Evolutionary conservation across 371 early-diverging fungal genomes (phyloP).

Genomic region (Zychaea mexicana): DNA sequence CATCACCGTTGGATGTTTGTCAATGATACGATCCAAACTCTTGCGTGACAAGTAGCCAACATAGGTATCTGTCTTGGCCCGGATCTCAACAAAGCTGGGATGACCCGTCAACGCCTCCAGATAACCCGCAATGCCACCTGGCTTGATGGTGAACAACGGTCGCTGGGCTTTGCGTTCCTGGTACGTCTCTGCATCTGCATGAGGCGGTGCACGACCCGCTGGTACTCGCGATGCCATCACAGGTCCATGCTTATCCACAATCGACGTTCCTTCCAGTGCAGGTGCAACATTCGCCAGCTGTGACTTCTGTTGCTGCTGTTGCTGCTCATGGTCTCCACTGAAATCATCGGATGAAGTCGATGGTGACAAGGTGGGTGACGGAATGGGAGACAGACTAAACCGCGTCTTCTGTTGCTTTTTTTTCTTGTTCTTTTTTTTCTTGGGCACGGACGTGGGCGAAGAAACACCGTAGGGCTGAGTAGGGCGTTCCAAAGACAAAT

Average conservation of each 20-base stretch:
- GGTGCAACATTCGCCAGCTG: not conserved
- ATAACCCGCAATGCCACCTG: conserved; percentile 93
- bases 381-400: conserved; percentile 5
- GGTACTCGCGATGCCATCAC: conserved; percentile 40
- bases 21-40: conserved; percentile 81
- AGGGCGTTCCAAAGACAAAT: conserved; percentile 25
- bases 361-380: conserved; percentile 9
- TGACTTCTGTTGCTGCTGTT: not conserved
- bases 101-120: conserved; percentile 89
- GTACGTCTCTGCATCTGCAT: conserved; percentile 12
- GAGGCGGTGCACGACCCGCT: conserved; percentile 29
- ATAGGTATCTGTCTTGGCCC: conserved; percentile 79
- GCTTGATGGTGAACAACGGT: conserved; percentile 71
- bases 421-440: not conserved
- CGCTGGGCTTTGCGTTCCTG: conserved; percentile 27
- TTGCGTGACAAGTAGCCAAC: conserved; percentile 87
- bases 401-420: not conserved
- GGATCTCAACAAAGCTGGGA: conserved; percentile 83
- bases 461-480: not conserved
- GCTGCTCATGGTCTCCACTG: not conserved
- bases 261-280: not conserved
- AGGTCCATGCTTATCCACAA: conserved; percentile 17
- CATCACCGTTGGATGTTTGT: conserved; percentile 80
- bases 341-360: not conserved
- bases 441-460: too few species aligned